Conservation (phyloP, 1,284 basidiomycete species). For the Microbotryum silenes-acaulis region DNA sequence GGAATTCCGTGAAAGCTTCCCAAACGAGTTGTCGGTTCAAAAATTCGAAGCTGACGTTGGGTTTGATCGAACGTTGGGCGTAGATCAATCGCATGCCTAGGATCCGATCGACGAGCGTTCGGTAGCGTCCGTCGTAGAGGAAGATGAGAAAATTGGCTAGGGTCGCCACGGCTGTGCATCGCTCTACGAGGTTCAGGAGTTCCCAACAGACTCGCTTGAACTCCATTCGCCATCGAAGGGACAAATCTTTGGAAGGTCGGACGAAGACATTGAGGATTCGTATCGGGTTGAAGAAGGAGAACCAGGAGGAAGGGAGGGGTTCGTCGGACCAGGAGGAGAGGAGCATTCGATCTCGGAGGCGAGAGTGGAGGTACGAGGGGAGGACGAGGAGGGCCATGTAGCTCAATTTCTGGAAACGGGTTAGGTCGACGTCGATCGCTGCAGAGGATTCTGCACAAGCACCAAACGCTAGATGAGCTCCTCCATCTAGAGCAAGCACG, state of each 20-base stretch:
- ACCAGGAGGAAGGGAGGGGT: slow-evolving; percentile 26
- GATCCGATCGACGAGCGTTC: slow-evolving; percentile 73
- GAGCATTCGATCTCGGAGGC: slow-evolving; percentile 32
- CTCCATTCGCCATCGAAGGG: slow-evolving; percentile 31
- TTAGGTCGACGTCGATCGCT: slow-evolving; percentile 11
- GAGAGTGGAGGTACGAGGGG: slow-evolving; percentile 28
- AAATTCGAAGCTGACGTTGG: slow-evolving; percentile 94
- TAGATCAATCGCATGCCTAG: slow-evolving; percentile 73
- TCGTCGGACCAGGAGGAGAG: slow-evolving; percentile 33
- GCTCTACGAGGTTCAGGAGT: slow-evolving; percentile 60
- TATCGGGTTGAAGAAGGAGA: slow-evolving; percentile 19
- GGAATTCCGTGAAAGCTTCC: slow-evolving; percentile 98
- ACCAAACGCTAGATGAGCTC: too few species aligned
- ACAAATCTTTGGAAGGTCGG: slow-evolving; percentile 32
- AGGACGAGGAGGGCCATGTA: slow-evolving; percentile 29
- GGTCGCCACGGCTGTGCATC: slow-evolving; percentile 51
- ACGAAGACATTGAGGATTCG: slow-evolving; percentile 30
- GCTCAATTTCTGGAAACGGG: slow-evolving; percentile 14
- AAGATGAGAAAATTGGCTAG: slow-evolving; percentile 75
- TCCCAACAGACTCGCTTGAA: slow-evolving; percentile 62
- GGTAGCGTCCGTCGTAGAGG: slow-evolving; percentile 81
- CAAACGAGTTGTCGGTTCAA: slow-evolving; percentile 99
- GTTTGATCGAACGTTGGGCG: slow-evolving; percentile 58
- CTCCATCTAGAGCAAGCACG: too few species aligned
- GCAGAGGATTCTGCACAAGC: not conserved